Percentiles rank a stretch among this genome's conserved stretches.
Evolutionary conservation across 495 filamentous ascomycete genomes (phyloP).

Genomic region (Hypoxylon fragiforme): DNA sequence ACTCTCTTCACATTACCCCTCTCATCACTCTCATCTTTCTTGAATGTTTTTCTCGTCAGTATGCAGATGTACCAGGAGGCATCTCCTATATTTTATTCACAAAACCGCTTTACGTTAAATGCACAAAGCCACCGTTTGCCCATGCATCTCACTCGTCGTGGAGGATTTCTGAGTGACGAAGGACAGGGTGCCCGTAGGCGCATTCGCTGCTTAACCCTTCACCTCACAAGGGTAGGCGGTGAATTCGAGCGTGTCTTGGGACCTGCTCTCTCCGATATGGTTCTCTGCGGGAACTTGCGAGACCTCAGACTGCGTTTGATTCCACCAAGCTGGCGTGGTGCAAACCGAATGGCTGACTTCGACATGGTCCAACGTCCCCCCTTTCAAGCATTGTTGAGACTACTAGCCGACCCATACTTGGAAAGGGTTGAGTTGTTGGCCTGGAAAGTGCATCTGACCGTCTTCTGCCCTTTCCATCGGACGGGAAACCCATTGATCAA

Average conservation of each 20-base stretch:
- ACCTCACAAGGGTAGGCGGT: constrained; percentile 37
- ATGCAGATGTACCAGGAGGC: constrained; percentile 40
- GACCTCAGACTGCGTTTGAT: constrained; percentile 32
- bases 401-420: constrained; percentile 40
- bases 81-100: constrained; percentile 39
- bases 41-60: constrained; percentile 40
- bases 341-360: constrained; percentile 11
- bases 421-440: constrained; percentile 32
- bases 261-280: constrained; percentile 35
- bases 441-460: constrained; percentile 23
- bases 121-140: constrained; percentile 34
- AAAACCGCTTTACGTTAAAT: constrained; percentile 40
- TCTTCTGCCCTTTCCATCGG: constrained; percentile 39
- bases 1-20: constrained; percentile 18
- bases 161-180: constrained; percentile 22
- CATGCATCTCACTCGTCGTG: constrained; percentile 27
- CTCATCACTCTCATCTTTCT: constrained; percentile 1
- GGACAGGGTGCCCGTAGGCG: constrained; percentile 34
- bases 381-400: constrained; percentile 35
- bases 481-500: constrained; percentile 7
- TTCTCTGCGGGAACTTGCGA: constrained; percentile 35
- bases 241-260: constrained; percentile 34
- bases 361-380: constrained; percentile 30
- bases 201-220: constrained; percentile 33
- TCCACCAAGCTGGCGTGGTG: constrained; percentile 14